Percentiles rank a stretch among this genome's conserved stretches.
Evolutionary conservation across 305 asterid species (phyloP).

Genomic region (Solanum hybrid): DNA sequence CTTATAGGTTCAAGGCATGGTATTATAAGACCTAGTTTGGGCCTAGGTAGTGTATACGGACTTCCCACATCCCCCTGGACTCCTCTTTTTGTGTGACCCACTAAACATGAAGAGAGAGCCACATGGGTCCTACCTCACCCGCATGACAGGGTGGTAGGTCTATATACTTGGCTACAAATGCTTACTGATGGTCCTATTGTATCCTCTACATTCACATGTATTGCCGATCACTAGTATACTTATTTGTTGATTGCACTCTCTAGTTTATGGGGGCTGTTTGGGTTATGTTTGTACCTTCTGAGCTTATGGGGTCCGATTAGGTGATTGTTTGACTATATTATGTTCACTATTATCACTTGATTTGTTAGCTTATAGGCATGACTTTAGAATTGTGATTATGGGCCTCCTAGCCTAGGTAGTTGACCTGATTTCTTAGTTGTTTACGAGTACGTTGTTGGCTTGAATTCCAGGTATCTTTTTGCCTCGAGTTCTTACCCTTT

Average conservation of each 20-base stretch:
- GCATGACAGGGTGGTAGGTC: neutral
- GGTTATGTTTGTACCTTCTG: neutral
- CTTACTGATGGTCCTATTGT: neutral
- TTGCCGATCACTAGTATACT: neutral
- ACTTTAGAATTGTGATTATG: neutral
- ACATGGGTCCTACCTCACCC: neutral
- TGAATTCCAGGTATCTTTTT: neutral
- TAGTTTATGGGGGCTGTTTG: neutral
- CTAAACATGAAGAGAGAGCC: neutral
- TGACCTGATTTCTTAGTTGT: neutral
- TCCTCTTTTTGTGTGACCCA: neutral
- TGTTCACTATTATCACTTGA: neutral
- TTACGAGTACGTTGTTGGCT: neutral
- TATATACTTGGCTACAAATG: neutral
- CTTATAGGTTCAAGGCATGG: neutral
- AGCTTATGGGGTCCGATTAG: neutral
- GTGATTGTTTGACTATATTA: neutral
- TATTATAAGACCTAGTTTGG: neutral
- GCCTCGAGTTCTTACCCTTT: neutral
- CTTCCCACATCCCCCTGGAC: neutral
- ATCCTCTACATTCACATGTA: neutral
- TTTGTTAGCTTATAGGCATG: neutral
- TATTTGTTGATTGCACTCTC: neutral
- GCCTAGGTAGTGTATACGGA: neutral
- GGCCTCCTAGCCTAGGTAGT: neutral